A percentile compares a stretch with the other conserved stretches of the same genome.
Conservation (phyloP, 169 alveolate species). For the Eimeria necatrix region DNA sequence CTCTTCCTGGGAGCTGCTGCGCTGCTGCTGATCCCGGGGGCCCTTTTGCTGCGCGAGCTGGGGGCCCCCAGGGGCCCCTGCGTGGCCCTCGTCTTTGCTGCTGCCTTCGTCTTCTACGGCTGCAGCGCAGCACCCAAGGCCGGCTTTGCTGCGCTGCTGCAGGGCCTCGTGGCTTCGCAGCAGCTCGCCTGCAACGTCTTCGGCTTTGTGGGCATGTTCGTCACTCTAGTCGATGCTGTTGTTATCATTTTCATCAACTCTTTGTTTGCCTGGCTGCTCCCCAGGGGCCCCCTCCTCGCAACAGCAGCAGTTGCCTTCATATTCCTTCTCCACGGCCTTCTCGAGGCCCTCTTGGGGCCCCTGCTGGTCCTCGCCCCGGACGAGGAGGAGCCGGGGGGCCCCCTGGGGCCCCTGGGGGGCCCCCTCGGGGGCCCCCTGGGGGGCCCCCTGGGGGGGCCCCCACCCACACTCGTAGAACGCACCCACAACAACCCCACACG, state of each 20-base stretch:
- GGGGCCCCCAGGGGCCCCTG: background rate
- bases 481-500: background rate
- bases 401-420: background rate
- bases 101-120: slow-evolving; percentile 67
- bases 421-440: slow-evolving; percentile 4
- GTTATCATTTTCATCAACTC: slow-evolving; percentile 56
- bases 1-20: slow-evolving; percentile 40
- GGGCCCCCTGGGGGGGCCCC: slow-evolving; percentile 29
- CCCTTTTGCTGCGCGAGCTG: background rate
- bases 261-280: background rate
- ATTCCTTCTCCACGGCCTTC: slow-evolving; percentile 55
- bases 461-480: background rate
- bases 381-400: slow-evolving; percentile 35
- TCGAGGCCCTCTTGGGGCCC: slow-evolving; percentile 67
- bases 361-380: slow-evolving; percentile 44
- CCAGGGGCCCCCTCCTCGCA: background rate
- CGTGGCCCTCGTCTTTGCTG: slow-evolving; percentile 9
- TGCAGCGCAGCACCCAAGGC: slow-evolving; percentile 79
- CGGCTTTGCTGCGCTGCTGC: slow-evolving; percentile 81
- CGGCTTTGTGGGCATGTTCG: slow-evolving; percentile 79
- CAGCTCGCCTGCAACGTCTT: slow-evolving; percentile 72
- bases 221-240: slow-evolving; percentile 76
- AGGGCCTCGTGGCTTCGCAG: slow-evolving; percentile 73
- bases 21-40: slow-evolving; percentile 36
- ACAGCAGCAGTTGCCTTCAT: slow-evolving; percentile 30